Evolutionary conservation across 164 flowering plant species (phyloP), one percentile per base, ranked within the genome.

Genomic region (Santalum album): DNA sequence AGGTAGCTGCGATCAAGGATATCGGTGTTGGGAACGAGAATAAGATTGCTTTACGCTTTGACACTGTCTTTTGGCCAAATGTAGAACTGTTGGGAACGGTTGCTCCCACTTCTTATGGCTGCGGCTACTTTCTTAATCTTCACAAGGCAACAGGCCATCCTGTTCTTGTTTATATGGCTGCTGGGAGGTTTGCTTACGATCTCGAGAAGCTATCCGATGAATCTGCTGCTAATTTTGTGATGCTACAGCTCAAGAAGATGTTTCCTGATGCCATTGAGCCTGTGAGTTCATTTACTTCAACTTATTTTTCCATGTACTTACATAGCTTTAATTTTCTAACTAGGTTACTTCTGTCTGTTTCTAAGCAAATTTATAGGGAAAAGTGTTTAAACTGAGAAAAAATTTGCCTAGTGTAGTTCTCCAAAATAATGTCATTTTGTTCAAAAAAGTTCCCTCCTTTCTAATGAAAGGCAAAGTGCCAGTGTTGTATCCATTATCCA

Each of bases 131-230:
- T 65, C 90, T 90, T 21, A 90, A 90, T 72, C 88, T 90, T 55
- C 95, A 90, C 80, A 90, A 87, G 72, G 96, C 90, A 17, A 84
- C 87, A 11, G 95, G 95, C 17, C 74, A 90, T 60, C 96, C 95
- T 21, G 82, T 87, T 21, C 92, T 90, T 46, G 95, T 90, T 35
- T 90, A 80, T 60, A 90, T 90, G 98, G 86, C 87, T 39, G 90
- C 96, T 57, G 96, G 98, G 56, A 74, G 84, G 49, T 83, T 78
- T 66, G 98, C 95, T 14, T 65, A 67, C 63, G 88, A 85, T 67
- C 83, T 90, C 36, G 96, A 87, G 76, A 82, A 80, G 72, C 69
- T 80, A 14, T 77, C 88, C 16, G 85, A 90, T 44, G 77, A 83
- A 58, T 69, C 70, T 38, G 86, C 87, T 16, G 86, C 66, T 7